Percentiles rank a stretch among this genome's conserved stretches.
These are phyloP conservation scores for Paxillus rubicundulus DNA, from an alignment of 768 basidiomycete genomes.

Conservation along the genomic window DNA sequence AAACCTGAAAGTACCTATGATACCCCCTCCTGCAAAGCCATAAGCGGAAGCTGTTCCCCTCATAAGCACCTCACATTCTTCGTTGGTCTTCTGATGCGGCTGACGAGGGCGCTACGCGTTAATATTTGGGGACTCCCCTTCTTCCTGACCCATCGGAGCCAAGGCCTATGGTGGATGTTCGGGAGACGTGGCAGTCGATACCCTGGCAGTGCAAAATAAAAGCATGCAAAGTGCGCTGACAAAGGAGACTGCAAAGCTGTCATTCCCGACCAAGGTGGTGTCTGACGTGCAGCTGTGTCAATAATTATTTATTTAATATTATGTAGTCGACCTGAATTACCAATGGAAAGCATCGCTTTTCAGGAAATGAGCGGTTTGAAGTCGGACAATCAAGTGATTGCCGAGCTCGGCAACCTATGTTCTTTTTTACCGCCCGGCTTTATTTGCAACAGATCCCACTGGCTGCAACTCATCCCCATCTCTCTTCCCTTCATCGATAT, in stretches of 20 bases:
- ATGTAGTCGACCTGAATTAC: too few relatives aligned
- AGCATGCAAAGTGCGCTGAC: too few relatives aligned
- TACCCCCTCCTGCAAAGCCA: slow-evolving; percentile 3
- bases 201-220: neutral
- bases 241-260: neutral
- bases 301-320: too few relatives aligned
- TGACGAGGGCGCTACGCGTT: neutral
- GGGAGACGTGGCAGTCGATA: neutral
- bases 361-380: slow-evolving; percentile 33
- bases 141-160: neutral
- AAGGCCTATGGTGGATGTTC: neutral
- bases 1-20: too few relatives aligned
- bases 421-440: slow-evolving; percentile 38
- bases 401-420: slow-evolving; percentile 37
- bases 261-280: slow-evolving; percentile 4
- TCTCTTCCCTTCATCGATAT: slow-evolving; percentile 32
- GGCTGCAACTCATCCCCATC: slow-evolving; percentile 27
- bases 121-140: neutral
- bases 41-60: neutral
- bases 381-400: slow-evolving; percentile 37
- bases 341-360: slow-evolving; percentile 15
- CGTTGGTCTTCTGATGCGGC: neutral
- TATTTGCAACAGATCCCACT: slow-evolving; percentile 41
- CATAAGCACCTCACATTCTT: neutral
- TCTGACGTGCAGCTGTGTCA: too few relatives aligned